Percentiles rank a stretch among this genome's conserved stretches.
Evolutionary conservation across 148 eudicot species (phyloP).

Genomic region (Rhododendron griersonianum): DNA sequence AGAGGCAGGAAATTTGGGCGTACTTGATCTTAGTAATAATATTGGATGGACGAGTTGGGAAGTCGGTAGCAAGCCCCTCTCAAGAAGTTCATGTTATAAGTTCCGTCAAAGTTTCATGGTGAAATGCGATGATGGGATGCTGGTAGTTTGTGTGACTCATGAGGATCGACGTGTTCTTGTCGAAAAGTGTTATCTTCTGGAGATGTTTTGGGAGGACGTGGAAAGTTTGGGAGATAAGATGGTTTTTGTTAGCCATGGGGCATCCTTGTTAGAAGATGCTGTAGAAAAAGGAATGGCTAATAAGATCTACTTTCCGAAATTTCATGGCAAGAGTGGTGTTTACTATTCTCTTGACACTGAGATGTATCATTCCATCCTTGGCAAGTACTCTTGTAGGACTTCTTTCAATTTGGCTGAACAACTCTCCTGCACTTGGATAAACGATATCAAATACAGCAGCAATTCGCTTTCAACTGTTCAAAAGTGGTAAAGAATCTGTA

Average conservation of each 20-base stretch:
- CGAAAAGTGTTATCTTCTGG: background rate
- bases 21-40: background rate
- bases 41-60: background rate
- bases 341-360: background rate
- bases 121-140: background rate
- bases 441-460: background rate
- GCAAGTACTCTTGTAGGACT: background rate
- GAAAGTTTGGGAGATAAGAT: background rate
- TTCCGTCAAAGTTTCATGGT: background rate
- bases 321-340: background rate
- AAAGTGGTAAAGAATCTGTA: background rate
- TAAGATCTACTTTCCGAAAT: slow-evolving; percentile 1
- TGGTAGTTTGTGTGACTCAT: background rate
- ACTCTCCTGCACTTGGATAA: background rate
- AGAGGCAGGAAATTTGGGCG: background rate
- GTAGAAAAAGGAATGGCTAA: background rate
- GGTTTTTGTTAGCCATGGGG: background rate
- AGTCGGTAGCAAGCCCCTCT: background rate
- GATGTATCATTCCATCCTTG: background rate
- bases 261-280: background rate
- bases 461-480: background rate
- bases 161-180: background rate
- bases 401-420: background rate
- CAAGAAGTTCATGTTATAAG: background rate
- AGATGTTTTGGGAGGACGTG: background rate